Evolutionary conservation across 2,329 filamentous ascomycete genomes (phyloP).

Genomic region (Hortaea werneckii): DNA sequence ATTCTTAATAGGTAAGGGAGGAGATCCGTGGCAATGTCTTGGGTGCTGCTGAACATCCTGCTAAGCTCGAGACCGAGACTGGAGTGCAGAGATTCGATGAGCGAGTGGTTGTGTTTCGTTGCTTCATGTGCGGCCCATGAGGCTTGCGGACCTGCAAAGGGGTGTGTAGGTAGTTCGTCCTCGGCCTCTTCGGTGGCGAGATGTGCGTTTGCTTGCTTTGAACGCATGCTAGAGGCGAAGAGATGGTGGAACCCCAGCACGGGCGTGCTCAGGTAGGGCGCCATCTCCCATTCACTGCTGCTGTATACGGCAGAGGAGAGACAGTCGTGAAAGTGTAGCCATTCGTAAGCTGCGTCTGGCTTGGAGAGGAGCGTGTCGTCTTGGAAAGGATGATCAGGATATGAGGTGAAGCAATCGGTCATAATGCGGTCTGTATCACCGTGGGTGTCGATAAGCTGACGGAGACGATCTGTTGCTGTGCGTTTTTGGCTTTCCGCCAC

Average conservation of each 20-base stretch:
- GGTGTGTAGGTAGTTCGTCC: conserved; percentile 38
- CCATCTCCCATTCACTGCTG: conserved; percentile 89
- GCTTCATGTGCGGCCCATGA: conserved; percentile 74
- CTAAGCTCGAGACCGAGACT: conserved; percentile 61
- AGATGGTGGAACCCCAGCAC: conserved; percentile 84
- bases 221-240: conserved; percentile 63
- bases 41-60: conserved; percentile 67
- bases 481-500: conserved; percentile 66
- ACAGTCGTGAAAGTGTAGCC: conserved; percentile 85
- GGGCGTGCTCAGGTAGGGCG: conserved; percentile 75
- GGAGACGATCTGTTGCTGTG: conserved; percentile 58
- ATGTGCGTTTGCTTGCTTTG: conserved; percentile 33
- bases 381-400: conserved; percentile 80
- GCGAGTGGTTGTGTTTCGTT: conserved; percentile 64
- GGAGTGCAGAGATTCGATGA: conserved; percentile 63
- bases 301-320: conserved; percentile 69
- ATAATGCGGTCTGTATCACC: conserved; percentile 71
- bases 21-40: conserved; percentile 70
- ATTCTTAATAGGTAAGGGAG: conserved; percentile 77
- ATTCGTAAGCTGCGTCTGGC: conserved; percentile 78
- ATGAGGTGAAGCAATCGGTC: conserved; percentile 74
- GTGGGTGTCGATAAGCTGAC: conserved; percentile 68
- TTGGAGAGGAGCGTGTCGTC: conserved; percentile 88
- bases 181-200: conserved; percentile 36
- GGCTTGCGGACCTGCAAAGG: conserved; percentile 73